phyloP scores from a whole-genome alignment of 2,329 filamentous ascomycete genomes.

The Raffaelea albimanens region DNA sequence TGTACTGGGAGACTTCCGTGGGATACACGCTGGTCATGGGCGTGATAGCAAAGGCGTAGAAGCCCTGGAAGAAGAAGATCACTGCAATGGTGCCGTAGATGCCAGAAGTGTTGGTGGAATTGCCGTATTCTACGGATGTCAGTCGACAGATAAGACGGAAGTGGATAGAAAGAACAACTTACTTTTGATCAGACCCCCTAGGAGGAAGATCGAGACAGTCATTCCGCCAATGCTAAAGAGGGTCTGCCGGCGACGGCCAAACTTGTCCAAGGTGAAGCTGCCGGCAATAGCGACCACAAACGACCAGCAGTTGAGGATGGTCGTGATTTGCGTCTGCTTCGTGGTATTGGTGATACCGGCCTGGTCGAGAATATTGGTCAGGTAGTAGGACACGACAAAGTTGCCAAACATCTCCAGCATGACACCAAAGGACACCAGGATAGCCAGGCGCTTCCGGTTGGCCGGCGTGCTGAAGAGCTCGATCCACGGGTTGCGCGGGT shows the following conservation, averaged over 20 bases:
- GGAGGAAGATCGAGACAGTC: conserved; percentile 37
- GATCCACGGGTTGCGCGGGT: conserved; percentile 18
- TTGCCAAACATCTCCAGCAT: conserved; percentile 22
- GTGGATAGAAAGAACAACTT: background rate
- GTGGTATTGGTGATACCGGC: conserved; percentile 19
- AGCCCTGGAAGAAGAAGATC: conserved; percentile 43
- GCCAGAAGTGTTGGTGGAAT: conserved; percentile 4
- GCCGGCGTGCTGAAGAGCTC: conserved; percentile 17
- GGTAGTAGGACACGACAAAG: conserved; percentile 23
- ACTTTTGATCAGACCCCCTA: conserved; percentile 38
- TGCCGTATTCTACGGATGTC: conserved; percentile 10
- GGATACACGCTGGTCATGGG: conserved; percentile 38
- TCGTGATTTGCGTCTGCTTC: conserved; percentile 20
- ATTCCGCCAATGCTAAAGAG: conserved; percentile 9
- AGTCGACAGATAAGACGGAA: conserved; percentile 1
- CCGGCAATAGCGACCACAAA: conserved; percentile 21
- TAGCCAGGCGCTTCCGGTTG: conserved; percentile 16
- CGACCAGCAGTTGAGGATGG: conserved; percentile 26
- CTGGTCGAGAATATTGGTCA: conserved; percentile 20
- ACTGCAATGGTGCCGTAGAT: conserved; percentile 33
- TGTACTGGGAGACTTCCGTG: conserved; percentile 33
- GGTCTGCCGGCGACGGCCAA: background rate
- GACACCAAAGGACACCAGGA: conserved; percentile 17
- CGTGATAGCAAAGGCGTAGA: conserved; percentile 41
- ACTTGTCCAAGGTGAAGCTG: background rate